Evolutionary conservation across 2,329 filamentous ascomycete species (phyloP).

Genomic region (Ambrosiella cleistominuta): DNA sequence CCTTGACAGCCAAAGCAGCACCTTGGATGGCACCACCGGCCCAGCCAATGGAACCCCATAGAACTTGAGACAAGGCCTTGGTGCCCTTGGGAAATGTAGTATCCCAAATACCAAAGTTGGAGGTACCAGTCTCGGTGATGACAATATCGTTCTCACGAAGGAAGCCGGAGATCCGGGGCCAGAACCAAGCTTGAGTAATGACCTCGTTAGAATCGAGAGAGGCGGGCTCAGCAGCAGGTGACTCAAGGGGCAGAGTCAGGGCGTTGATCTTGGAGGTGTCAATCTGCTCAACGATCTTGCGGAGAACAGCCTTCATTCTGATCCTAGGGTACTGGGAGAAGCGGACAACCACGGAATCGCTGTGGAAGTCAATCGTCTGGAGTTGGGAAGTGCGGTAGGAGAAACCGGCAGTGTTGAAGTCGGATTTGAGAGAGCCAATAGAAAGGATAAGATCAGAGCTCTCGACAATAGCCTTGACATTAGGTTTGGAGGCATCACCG

Average conservation of each 20-base stretch:
- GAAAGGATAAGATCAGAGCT: conserved; percentile 52
- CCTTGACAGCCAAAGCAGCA: conserved; percentile 58
- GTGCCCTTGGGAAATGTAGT: conserved; percentile 63
- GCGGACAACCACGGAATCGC: conserved; percentile 51
- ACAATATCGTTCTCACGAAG: conserved; percentile 57
- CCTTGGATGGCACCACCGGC: conserved; percentile 40
- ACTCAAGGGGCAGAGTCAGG: conserved; percentile 19
- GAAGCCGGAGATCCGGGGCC: conserved; percentile 59
- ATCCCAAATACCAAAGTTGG: conserved; percentile 78
- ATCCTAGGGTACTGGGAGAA: conserved; percentile 66
- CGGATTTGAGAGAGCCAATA: conserved; percentile 47
- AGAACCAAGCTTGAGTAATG: conserved; percentile 59
- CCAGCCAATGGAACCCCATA: conserved; percentile 52
- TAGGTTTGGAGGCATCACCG: conserved; percentile 52
- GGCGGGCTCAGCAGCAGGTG: conserved; percentile 28
- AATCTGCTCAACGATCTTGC: conserved; percentile 45
- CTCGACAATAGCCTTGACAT: conserved; percentile 47
- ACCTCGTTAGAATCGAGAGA: conserved; percentile 22
- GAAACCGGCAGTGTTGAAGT: conserved; percentile 73
- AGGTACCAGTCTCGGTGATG: conserved; percentile 73
- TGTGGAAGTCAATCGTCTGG: conserved; percentile 67
- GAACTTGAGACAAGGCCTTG: conserved; percentile 63
- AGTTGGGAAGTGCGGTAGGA: conserved; percentile 62
- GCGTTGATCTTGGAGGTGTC: conserved; percentile 40
- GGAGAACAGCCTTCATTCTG: conserved; percentile 60